Base-by-base conservation (phyloP, 2,329 filamentous ascomycete species). In the Knoxdaviesia proteae region DNA sequence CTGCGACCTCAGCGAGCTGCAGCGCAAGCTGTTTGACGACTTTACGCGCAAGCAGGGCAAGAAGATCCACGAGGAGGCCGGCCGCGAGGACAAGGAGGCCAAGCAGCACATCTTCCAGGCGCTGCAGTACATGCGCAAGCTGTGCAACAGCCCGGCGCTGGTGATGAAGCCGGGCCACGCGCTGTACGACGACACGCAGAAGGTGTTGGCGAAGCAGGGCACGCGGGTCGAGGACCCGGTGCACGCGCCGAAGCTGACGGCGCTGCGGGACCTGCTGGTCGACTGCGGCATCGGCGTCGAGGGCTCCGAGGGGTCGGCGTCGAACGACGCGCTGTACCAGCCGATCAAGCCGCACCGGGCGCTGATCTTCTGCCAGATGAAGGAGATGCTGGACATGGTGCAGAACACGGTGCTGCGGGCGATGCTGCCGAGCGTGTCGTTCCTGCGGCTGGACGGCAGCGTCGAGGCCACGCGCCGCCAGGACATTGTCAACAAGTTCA, bases 81-180 rank as follows among this genome's bases (percentile, higher is more conserved):
- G 80, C 9, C 77, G 77, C 32, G 77, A 81, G 32, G 88, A 94
- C 54, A 93, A 92, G 56, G 84, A 93, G 48, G 79, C 86, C 49
- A 98, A 98, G 59, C 83, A 93, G 57, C 90, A 98, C 58, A 98
- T 98, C 51, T 98, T 98, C 80, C 88, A 96, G 58, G 90, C 92
- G 4, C 63, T 98, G 38, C 92, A 98, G 57, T 98, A 98, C 61
- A 98, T 98, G 92, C 84, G 92, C 47, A 96, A 96, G 63, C 74
- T 98, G 5, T 98, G 90, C 70, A 98, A 98, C 57, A 94, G 90
- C 3, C 90, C 90, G 0, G 86, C 90, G 0, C 69, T 98, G 49
- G 90, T 98, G 7, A 84, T 98, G 69, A 96, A 94, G 55, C 86
- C 90, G 42, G 84, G 77, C 11, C 88, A 93, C 60, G 84, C 80